Percentiles rank a stretch among this genome's conserved stretches.
phyloP scores from a whole-genome alignment of 176 grass and related monocot genomes.

The Cenchrus fungigraminus region DNA sequence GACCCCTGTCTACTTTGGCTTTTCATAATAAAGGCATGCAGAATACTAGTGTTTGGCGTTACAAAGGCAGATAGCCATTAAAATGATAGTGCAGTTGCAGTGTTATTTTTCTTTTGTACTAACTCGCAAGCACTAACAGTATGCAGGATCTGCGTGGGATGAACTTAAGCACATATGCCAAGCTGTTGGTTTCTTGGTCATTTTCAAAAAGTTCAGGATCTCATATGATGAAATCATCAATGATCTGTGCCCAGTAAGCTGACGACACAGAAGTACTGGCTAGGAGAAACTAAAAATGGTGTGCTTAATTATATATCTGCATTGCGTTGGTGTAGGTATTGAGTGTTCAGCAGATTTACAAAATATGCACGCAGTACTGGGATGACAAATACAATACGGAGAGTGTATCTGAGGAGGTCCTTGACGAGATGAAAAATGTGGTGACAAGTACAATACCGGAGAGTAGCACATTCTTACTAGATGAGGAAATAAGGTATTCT shows the following conservation, averaged over 20 bases:
- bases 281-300: too few relatives aligned
- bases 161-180: conserved; percentile 90
- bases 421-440: conserved; percentile 56
- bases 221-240: conserved; percentile 79
- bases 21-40: background rate
- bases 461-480: conserved; percentile 51
- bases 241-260: conserved; percentile 86
- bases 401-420: conserved; percentile 84
- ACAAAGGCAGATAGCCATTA: background rate
- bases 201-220: conserved; percentile 92
- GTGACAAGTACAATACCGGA: conserved; percentile 36
- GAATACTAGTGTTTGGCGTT: background rate
- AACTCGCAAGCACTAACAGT: conserved; percentile 56
- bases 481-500: conserved; percentile 66
- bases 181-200: conserved; percentile 97
- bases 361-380: conserved; percentile 91
- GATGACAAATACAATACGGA: conserved; percentile 97
- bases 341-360: conserved; percentile 79
- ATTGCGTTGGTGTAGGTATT: conserved; percentile 54
- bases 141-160: conserved; percentile 71
- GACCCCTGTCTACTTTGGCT: background rate
- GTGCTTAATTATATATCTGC: background rate
- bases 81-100: background rate
- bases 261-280: too few relatives aligned
- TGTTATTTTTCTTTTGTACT: conserved; percentile 1